Evolutionary conservation across 192 early-diverging fungal species (phyloP).

Genomic region (Podila horticola): DNA sequence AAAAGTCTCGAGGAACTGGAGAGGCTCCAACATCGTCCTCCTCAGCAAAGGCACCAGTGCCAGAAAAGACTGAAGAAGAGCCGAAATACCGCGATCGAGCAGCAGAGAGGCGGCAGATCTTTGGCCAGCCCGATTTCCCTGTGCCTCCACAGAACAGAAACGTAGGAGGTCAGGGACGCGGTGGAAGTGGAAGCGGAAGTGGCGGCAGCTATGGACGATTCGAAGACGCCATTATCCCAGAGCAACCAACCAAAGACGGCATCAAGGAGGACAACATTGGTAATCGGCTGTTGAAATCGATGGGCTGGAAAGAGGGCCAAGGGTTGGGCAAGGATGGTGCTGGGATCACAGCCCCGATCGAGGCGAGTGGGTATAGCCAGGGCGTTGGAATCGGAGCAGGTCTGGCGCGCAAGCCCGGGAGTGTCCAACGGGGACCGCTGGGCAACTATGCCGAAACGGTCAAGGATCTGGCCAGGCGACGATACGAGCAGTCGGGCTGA

Average conservation of each 20-base stretch:
- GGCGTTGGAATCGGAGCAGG: slow-evolving; percentile 60
- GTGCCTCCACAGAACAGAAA: slow-evolving; percentile 15
- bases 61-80: slow-evolving; percentile 21
- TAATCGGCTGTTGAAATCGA: slow-evolving; percentile 64
- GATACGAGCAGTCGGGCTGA: slow-evolving; percentile 38
- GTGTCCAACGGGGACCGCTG: not conserved
- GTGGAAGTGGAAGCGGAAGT: slow-evolving; percentile 4
- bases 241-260: slow-evolving; percentile 56
- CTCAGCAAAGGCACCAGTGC: not conserved
- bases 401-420: slow-evolving; percentile 17
- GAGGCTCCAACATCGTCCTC: not conserved
- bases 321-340: slow-evolving; percentile 62
- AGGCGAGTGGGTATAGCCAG: slow-evolving; percentile 54
- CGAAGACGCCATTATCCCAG: slow-evolving; percentile 26
- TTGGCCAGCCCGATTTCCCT: slow-evolving; percentile 64
- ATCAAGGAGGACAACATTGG: slow-evolving; percentile 73
- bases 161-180: slow-evolving; percentile 16
- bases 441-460: slow-evolving; percentile 32
- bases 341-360: slow-evolving; percentile 61
- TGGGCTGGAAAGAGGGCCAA: slow-evolving; percentile 79
- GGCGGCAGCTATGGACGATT: not conserved
- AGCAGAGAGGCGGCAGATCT: slow-evolving; percentile 69
- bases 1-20: slow-evolving; percentile 15
- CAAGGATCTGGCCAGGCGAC: slow-evolving; percentile 48
- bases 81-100: slow-evolving; percentile 70